phyloP scores from a whole-genome alignment of 257 asterid species.

The Jaltomata sinuosa region DNA sequence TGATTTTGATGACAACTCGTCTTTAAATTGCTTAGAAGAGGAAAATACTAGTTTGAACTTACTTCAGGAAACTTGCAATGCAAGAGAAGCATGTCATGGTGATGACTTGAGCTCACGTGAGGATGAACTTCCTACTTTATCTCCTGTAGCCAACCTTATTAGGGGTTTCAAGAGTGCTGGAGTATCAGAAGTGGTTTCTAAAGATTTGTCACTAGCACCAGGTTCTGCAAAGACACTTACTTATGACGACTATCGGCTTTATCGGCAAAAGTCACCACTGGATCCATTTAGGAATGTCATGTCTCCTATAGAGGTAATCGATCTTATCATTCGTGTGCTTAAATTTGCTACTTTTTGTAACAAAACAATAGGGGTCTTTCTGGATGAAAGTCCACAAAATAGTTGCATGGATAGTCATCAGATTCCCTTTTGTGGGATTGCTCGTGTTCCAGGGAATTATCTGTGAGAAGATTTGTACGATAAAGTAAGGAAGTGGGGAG shows the following conservation, averaged over 20 bases:
- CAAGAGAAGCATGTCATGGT: slow-evolving; percentile 14
- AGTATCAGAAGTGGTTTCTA: not conserved
- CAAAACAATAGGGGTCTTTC: not conserved
- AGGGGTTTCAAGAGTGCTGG: slow-evolving; percentile 11
- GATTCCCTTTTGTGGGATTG: not conserved
- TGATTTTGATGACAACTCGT: slow-evolving; percentile 9
- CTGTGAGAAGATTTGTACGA: not conserved
- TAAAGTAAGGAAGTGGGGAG: not conserved
- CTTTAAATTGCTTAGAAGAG: slow-evolving; percentile 10
- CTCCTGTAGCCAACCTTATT: slow-evolving; percentile 4
- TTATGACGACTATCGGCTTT: slow-evolving; percentile 7
- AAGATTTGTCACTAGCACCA: slow-evolving; percentile 5
- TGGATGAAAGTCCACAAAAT: not conserved
- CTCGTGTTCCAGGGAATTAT: not conserved
- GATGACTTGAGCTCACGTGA: slow-evolving; percentile 9
- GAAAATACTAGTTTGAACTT: slow-evolving; percentile 12
- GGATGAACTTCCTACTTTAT: slow-evolving; percentile 6
- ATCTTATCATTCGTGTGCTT: not conserved
- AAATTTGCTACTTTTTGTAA: not conserved
- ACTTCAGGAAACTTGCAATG: slow-evolving; percentile 8
- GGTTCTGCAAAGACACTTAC: slow-evolving; percentile 1
- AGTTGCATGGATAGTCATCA: not conserved
- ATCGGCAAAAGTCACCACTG: slow-evolving; percentile 10
- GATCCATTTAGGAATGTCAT: slow-evolving; percentile 9
- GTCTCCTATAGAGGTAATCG: slow-evolving; percentile 50